These are phyloP conservation scores for Sporothrix globosa DNA, from an alignment of 2,329 filamentous ascomycete genomes.

Conservation along the genomic window DNA sequence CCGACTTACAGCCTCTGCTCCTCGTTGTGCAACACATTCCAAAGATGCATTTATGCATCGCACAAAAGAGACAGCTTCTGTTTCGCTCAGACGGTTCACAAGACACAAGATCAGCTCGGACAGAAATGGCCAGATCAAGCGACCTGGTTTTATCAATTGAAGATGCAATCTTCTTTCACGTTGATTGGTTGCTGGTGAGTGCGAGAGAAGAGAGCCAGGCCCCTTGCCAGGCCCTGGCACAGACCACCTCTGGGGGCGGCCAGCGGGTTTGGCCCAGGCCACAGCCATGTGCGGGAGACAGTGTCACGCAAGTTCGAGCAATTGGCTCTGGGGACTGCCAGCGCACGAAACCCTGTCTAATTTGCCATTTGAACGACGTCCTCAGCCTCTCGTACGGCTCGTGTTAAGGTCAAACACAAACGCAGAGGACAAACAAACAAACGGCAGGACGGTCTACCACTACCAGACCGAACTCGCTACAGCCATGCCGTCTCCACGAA, in stretches of 20 bases:
- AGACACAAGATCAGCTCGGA: background rate
- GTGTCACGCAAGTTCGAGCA: background rate
- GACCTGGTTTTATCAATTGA: background rate
- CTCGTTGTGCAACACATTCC: background rate
- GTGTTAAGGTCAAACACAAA: background rate
- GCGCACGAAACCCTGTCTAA: conserved; percentile 17
- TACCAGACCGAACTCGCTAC: background rate
- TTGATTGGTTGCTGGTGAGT: background rate
- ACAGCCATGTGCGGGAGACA: background rate
- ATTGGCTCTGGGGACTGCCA: conserved; percentile 22
- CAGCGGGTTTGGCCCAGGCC: background rate
- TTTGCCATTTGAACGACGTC: background rate
- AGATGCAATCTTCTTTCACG: background rate
- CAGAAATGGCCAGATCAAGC: conserved; percentile 1
- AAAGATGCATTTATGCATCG: conserved; percentile 3
- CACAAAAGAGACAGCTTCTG: conserved; percentile 12
- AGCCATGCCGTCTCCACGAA: background rate
- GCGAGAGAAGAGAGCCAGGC: background rate
- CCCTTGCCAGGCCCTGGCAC: background rate
- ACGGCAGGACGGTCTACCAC: background rate
- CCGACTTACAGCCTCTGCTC: background rate
- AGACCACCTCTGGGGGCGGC: conserved; percentile 17
- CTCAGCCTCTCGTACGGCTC: conserved; percentile 4
- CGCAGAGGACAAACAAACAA: background rate
- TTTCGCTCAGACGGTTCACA: background rate